Conservation (phyloP, 2,329 filamentous ascomycete species). For the Talaromyces atroroseus region DNA sequence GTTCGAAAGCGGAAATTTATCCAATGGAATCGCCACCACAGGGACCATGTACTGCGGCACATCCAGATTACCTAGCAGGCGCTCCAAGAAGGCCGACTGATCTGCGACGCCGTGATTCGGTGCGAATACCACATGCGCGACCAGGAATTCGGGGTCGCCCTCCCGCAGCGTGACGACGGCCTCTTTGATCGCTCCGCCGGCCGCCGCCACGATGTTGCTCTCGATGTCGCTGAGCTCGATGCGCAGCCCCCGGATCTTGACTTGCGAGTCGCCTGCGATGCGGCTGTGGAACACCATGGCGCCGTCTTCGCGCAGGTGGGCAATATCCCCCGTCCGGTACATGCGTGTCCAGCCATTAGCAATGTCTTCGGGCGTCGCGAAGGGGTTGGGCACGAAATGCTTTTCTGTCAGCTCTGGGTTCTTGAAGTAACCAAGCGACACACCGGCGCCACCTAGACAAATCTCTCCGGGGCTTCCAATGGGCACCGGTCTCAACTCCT, state of each 20-base stretch:
- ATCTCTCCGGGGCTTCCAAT: conserved; percentile 38
- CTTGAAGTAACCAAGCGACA: conserved; percentile 18
- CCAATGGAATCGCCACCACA: conserved; percentile 22
- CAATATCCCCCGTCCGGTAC: conserved; percentile 26
- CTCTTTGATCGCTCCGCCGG: conserved; percentile 13
- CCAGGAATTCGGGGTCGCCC: background rate
- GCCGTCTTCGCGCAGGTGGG: conserved; percentile 22
- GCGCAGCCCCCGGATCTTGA: conserved; percentile 28
- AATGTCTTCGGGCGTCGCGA: background rate
- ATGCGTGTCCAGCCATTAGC: conserved; percentile 20
- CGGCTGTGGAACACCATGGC: conserved; percentile 18
- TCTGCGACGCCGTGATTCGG: background rate
- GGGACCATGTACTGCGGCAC: conserved; percentile 36
- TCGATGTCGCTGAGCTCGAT: conserved; percentile 48
- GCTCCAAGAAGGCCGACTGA: conserved; percentile 16
- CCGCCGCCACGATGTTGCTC: conserved; percentile 22
- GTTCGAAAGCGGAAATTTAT: conserved; percentile 23
- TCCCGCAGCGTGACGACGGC: conserved; percentile 2
- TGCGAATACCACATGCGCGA: conserved; percentile 4
- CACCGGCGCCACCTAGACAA: conserved; percentile 25
- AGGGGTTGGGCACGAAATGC: conserved; percentile 19
- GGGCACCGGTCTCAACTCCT: conserved; percentile 32
- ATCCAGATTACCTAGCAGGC: conserved; percentile 25
- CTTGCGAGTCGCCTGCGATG: conserved; percentile 25
- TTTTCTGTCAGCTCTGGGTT: conserved; percentile 15